Evolutionary conservation across 176 grass and related monocot species (phyloP).

Genomic region (Echinochloa phyllopogon): DNA sequence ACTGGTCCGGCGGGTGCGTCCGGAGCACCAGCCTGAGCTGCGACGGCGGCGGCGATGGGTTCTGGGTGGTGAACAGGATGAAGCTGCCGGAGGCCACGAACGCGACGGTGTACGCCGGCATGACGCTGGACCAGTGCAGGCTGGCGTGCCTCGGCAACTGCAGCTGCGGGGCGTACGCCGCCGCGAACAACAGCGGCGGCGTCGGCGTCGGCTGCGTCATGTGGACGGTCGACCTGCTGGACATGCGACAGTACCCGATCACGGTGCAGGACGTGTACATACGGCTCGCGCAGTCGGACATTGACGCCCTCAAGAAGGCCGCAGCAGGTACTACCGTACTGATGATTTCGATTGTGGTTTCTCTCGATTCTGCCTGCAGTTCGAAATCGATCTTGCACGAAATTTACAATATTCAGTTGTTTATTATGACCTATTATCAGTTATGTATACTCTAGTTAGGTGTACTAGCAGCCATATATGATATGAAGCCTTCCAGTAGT

Average conservation of each 20-base stretch:
- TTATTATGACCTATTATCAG: neutral
- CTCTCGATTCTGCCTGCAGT: neutral
- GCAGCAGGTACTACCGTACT: constrained; percentile 34
- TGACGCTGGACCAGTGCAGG: constrained; percentile 52
- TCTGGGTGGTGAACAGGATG: constrained; percentile 44
- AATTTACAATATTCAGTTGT: neutral
- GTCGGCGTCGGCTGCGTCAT: constrained; percentile 42
- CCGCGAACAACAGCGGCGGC: constrained; percentile 41
- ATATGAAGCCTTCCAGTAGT: neutral
- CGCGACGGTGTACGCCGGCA: constrained; percentile 43
- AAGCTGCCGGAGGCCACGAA: constrained; percentile 61
- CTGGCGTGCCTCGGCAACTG: constrained; percentile 50
- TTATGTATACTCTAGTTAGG: neutral
- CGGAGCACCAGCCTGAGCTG: constrained; percentile 51
- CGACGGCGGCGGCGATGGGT: constrained; percentile 47
- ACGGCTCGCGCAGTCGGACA: constrained; percentile 55
- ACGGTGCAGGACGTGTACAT: constrained; percentile 55
- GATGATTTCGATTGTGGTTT: neutral
- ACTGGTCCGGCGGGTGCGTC: constrained; percentile 48
- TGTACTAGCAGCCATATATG: neutral
- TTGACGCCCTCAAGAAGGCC: constrained; percentile 22
- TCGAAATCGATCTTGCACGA: neutral
- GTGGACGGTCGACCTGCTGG: constrained; percentile 59
- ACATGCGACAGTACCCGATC: constrained; percentile 44
- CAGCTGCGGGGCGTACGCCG: constrained; percentile 56